These are phyloP conservation scores for Diplodia scrobiculata DNA, from an alignment of 2,329 filamentous ascomycete genomes.

Conservation along the genomic window DNA sequence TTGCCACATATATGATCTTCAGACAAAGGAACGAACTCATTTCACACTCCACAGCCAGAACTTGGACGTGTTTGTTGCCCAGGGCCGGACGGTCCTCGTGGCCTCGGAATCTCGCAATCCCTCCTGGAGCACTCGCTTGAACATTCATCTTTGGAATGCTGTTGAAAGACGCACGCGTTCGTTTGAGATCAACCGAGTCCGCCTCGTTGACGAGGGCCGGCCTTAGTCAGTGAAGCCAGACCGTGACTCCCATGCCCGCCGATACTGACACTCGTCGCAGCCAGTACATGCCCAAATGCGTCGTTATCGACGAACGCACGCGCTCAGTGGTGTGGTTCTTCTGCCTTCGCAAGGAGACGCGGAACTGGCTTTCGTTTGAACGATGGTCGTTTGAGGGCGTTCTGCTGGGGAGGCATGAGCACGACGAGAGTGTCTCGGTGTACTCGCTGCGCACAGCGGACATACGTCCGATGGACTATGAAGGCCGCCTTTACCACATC, in stretches of 20 bases:
- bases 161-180: constrained; percentile 8
- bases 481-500: constrained; percentile 17
- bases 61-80: constrained; percentile 27
- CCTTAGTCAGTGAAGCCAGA: constrained; percentile 22
- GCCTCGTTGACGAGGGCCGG: constrained; percentile 18
- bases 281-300: constrained; percentile 25
- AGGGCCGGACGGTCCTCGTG: constrained; percentile 13
- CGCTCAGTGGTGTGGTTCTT: constrained; percentile 20
- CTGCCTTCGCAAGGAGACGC: constrained; percentile 11
- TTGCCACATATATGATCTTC: constrained; percentile 36
- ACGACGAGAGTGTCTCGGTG: constrained; percentile 3
- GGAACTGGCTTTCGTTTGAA: constrained; percentile 22
- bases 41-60: constrained; percentile 33
- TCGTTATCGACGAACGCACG: constrained; percentile 10
- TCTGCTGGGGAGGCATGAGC: constrained; percentile 8
- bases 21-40: constrained; percentile 30
- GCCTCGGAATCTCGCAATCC: constrained; percentile 14
- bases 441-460: constrained; percentile 13
- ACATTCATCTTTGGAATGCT: constrained; percentile 19
- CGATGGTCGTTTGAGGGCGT: constrained; percentile 21
- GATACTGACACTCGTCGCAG: constrained; percentile 1
- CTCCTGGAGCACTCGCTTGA: constrained; percentile 16
- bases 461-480: constrained; percentile 20
- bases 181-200: constrained; percentile 23
- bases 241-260: neutral